These are phyloP conservation scores for Verticillium dahliae DNA, from an alignment of 2,329 filamentous ascomycete species.

Conservation along the genomic window DNA sequence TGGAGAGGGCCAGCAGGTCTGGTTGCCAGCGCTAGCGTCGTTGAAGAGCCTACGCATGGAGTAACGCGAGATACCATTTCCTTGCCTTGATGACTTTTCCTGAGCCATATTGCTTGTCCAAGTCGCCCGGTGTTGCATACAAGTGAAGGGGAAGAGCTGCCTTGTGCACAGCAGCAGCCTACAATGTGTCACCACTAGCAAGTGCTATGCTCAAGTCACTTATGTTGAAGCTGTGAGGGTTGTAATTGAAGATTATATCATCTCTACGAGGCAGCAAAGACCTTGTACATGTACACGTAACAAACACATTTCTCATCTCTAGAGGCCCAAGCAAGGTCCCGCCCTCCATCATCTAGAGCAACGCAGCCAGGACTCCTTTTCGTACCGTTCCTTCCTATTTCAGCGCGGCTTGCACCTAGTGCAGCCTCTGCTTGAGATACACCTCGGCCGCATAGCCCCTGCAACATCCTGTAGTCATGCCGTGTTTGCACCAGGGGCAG, in stretches of 20 bases:
- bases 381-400: not conserved
- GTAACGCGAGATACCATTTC: slow-evolving; percentile 8
- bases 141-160: not conserved
- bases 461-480: slow-evolving; percentile 64
- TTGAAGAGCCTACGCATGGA: not conserved
- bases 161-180: no score
- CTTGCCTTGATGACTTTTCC: not conserved
- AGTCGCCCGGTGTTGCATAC: not conserved
- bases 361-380: not conserved
- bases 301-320: not conserved
- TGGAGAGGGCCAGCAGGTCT: not conserved
- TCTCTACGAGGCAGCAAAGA: no score
- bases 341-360: not conserved
- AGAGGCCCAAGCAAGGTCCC: no score
- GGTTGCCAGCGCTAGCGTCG: not conserved
- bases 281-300: not conserved
- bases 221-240: no score
- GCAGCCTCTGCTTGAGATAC: slow-evolving; percentile 57
- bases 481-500: slow-evolving; percentile 67
- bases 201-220: no score
- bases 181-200: no score
- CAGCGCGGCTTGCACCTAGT: slow-evolving; percentile 21
- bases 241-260: no score
- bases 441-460: slow-evolving; percentile 62
- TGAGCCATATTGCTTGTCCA: not conserved